Base-by-base conservation (phyloP, 441 rosid species). In the Populus hybrid region DNA sequence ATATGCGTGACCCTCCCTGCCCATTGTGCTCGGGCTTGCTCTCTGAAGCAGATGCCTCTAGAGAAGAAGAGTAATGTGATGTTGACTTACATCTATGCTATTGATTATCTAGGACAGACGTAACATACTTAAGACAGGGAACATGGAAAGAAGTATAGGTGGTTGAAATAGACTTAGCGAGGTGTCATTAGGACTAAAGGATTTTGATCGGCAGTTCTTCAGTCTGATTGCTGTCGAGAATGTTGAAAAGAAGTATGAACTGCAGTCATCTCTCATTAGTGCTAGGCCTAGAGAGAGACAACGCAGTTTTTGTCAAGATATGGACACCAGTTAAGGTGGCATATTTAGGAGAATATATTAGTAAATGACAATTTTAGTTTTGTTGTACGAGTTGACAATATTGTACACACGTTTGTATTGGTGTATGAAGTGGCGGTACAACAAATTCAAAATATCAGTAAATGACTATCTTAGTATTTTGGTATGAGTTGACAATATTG, bases 1-100 rank as follows among this genome's bases (percentile, higher is more conserved):
- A 88, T 35, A 84, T 70, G 75, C 69, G 73, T 1, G 94, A 91
- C 65, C 94, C 94, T 3, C 84, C 84, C 1, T 91, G 94, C 32
- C 90, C 86, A 0, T 40, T 82, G 64, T 91, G 94, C 82, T 72
- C 12, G 23, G 84, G 86, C 75, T 75, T 71, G 18, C 36, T 36
- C 36, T 63, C 82, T 23, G 78, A 80, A 65, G 77, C 12, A 46
- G 83, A 77, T 70, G 73, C 82, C 40, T 77, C 79, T 4, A 80
- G 69, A 64, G 78, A 68, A 74, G 71, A 80, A 57, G 79, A 78
- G 79, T 85, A 71, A 78, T 69, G 74, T 79, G 76, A 70, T 32
- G 67, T 74, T 21, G 23, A 32, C 42, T 53, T 30, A 67, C 36
- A 28, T 21, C 63, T 71, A 72, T 75, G 66, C 59, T 79, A 77